Base-by-base conservation (phyloP, 495 filamentous ascomycete species). In the Penicillium soppii region DNA sequence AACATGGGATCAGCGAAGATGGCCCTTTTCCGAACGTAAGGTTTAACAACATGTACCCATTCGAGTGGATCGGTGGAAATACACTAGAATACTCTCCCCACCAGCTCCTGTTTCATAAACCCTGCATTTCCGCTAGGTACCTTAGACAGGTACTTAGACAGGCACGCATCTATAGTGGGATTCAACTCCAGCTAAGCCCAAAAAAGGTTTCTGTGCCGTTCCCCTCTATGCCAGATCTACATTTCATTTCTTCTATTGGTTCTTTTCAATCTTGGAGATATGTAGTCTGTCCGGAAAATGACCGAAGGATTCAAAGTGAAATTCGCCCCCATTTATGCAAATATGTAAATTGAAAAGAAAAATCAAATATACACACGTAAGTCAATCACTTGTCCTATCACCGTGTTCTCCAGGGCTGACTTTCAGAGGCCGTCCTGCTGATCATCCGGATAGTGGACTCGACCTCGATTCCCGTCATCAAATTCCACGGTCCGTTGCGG, bases 211-310 rank as follows among this genome's bases (percentile, higher is more conserved):
- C 52, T 60, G 33, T 20, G 23, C 51, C 51, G 48, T 57, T 56
- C 39, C 26, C 16, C 26, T 30, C 32, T 16, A 62, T 58, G 52
- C 53, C 23, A 54, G 55, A 59, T 62, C 23, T 52, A 47, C 27
- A 41, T 30, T 38, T 44, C 21, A 8, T 7, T 2, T 1, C 40
- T 25, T 15, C 40, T 43, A 58, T 61, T 61, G 54, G 54, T 35
- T 22, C 22, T 30, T 50, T 39, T 58, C 51, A n/a, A n/a, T n/a
- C n/a, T n/a, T 38, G 47, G 43, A 54, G 52, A 50, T 53, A 54
- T 54, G 43, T 55, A 15, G 32, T 37, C 32, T 56, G 40, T 19
- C 21, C 23, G 50, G 41, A 49, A 55, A 33, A 47, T 56, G 54
- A 62, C 57, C 52, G 40, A 57, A 26, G 33, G 43, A 41, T 43